These are phyloP conservation scores for Babesia caballi DNA, from an alignment of 169 alveolate species.

Conservation along the genomic window DNA sequence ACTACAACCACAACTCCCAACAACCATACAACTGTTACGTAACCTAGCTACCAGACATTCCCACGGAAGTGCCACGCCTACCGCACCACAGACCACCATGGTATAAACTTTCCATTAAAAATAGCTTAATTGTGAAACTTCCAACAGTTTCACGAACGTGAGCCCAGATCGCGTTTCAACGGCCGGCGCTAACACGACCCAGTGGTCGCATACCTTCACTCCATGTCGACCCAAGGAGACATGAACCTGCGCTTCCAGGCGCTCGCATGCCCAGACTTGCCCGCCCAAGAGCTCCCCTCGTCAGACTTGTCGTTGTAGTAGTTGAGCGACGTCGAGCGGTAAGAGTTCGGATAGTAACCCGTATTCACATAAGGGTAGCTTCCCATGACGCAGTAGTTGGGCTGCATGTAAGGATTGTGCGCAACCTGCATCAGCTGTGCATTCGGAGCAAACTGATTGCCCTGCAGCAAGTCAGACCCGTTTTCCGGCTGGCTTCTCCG, in stretches of 20 bases:
- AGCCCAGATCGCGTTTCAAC: too few species aligned
- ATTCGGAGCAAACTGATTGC: not conserved
- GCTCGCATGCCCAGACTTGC: slow-evolving; percentile 5
- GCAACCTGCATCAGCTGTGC: slow-evolving; percentile 5
- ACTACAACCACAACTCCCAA: too few species aligned
- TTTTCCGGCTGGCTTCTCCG: not conserved
- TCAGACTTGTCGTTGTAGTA: slow-evolving; percentile 14
- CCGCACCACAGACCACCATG: too few species aligned
- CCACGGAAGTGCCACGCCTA: too few species aligned
- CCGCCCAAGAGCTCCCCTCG: not conserved
- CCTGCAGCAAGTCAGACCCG: slow-evolving; percentile 18
- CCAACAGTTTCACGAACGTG: too few species aligned
- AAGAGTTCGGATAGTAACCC: not conserved
- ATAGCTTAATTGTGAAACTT: too few species aligned
- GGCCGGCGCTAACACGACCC: too few species aligned
- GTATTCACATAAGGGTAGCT: slow-evolving; percentile 40
- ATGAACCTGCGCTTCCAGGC: slow-evolving; percentile 34
- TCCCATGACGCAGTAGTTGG: slow-evolving; percentile 46
- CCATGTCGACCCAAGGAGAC: slow-evolving; percentile 30
- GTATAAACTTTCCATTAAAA: too few species aligned
- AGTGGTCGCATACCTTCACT: too few species aligned
- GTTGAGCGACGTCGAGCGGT: not conserved
- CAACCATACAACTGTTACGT: too few species aligned
- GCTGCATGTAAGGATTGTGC: slow-evolving; percentile 44
- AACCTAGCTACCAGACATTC: too few species aligned